Percentiles rank a stretch among this genome's conserved stretches.
phyloP scores from a whole-genome alignment of 257 asterid genomes.

The Thymus mandschuricus region DNA sequence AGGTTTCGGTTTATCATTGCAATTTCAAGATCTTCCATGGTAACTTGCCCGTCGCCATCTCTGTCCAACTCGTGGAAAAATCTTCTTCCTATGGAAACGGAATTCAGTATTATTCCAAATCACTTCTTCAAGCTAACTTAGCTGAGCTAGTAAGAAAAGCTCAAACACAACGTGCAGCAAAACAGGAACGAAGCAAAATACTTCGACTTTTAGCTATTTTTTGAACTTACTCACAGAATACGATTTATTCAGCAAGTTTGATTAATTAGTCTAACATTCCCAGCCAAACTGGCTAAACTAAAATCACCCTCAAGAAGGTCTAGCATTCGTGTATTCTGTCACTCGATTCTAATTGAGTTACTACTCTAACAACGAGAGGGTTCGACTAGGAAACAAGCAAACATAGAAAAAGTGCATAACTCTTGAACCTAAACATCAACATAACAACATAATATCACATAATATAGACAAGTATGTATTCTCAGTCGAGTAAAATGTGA shows the following conservation, averaged over 20 bases:
- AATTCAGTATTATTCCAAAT: not conserved
- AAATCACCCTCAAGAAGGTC: not conserved
- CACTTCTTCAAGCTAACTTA: conserved; percentile 4
- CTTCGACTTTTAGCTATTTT: no score
- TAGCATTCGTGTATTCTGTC: not conserved
- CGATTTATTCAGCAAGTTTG: no score
- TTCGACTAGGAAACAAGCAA: not conserved
- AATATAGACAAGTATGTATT: conserved; percentile 2
- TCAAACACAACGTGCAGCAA: not conserved
- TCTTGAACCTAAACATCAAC: not conserved
- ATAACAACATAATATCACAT: not conserved
- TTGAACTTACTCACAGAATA: not conserved
- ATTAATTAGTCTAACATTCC: not conserved
- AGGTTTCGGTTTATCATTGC: conserved; percentile 91
- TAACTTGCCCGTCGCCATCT: conserved; percentile 96
- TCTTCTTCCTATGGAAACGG: conserved; percentile 64
- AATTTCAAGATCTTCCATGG: conserved; percentile 90
- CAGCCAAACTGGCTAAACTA: not conserved
- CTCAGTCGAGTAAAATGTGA: conserved; percentile 11
- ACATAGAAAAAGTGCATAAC: not conserved
- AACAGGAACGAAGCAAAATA: not conserved
- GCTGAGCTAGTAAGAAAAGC: not conserved
- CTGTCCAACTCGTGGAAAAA: conserved; percentile 94
- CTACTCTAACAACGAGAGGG: not conserved
- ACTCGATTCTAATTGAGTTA: not conserved